Evolutionary conservation across 176 grass and related monocot species (phyloP).

Genomic region (Triticum turgidum): DNA sequence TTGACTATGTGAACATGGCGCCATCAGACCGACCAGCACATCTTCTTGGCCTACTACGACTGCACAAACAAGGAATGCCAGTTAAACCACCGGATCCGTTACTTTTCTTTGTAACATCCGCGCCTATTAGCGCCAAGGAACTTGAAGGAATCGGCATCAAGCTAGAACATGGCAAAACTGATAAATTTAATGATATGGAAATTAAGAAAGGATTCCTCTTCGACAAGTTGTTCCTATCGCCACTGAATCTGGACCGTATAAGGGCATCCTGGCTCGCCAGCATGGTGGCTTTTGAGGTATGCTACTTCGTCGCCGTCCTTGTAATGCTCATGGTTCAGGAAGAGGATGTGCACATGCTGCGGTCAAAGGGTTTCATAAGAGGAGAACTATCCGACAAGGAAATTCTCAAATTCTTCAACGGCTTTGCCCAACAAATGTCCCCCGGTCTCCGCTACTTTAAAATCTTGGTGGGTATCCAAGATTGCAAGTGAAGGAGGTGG

Average conservation of each 20-base stretch:
- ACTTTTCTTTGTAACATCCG: too few relatives aligned
- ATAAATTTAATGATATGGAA: too few relatives aligned
- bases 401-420: not conserved
- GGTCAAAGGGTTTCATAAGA: not conserved
- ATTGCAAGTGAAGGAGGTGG: not conserved
- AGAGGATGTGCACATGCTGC: not conserved
- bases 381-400: not conserved
- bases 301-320: not conserved
- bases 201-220: too few relatives aligned
- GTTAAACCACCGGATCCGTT: too few relatives aligned
- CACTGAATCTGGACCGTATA: not conserved
- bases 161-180: too few relatives aligned
- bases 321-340: not conserved
- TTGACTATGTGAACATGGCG: too few relatives aligned
- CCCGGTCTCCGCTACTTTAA: not conserved
- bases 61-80: too few relatives aligned
- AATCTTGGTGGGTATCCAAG: not conserved
- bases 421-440: not conserved
- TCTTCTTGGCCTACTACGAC: too few relatives aligned
- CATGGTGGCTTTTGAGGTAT: not conserved
- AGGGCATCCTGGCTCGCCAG: not conserved
- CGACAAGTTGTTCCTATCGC: not conserved
- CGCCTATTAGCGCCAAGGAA: too few relatives aligned
- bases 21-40: too few relatives aligned
- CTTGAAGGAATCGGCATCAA: too few relatives aligned